Evolutionary conservation across 1,284 basidiomycete species (phyloP), one percentile per base, ranked within the genome.

Genomic region (Moniliella sp.): DNA sequence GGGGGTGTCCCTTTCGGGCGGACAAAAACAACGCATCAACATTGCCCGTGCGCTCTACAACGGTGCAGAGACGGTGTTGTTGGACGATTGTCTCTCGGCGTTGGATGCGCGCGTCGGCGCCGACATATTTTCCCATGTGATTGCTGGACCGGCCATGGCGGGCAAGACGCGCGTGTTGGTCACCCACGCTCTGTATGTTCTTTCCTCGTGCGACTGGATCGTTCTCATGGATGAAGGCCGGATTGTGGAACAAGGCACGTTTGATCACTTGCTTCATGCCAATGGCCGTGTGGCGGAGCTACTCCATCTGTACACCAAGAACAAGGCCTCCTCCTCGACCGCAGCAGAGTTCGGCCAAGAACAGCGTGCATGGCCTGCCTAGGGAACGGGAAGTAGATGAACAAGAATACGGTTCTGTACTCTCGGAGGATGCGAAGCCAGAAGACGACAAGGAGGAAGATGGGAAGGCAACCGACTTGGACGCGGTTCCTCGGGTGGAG

Each of bases 41-140:
- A 75, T 83, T 34, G 78, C 76, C 27, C 73, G 83, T 33, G 74
- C 79, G 0, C 74, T 86, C 37, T 91, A 88, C 63, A 78, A 71
- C 49, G 67, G 78, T 42, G 74, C 77, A 0, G 79, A 82, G 35
- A 30, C 88, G 38, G 74, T 82, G 46, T 75, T 84, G 16, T 75
- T 82, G 38, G 79, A 83, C 48, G 80, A 83, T 48, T 77, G 78
- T 5, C 41, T 58, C 5, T 51, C 46, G 3, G 55, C 55, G 18
- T 37, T 48, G 16, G 80, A 79, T 54, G 80, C 81, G 3, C 80
- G 84, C 47, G 81, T 88, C 28, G 81, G 79, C 26, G 78, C 78
- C 56, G 67, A 73, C 4, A 73, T 88, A 15, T n/a, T n/a, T n/a
- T n/a, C n/a, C n/a, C n/a, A n/a, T n/a, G n/a, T n/a, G n/a, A n/a